Evolutionary conservation across 202 grass and related monocot genomes (phyloP).

Genomic region (Schoenoplectus tabernaemontani): DNA sequence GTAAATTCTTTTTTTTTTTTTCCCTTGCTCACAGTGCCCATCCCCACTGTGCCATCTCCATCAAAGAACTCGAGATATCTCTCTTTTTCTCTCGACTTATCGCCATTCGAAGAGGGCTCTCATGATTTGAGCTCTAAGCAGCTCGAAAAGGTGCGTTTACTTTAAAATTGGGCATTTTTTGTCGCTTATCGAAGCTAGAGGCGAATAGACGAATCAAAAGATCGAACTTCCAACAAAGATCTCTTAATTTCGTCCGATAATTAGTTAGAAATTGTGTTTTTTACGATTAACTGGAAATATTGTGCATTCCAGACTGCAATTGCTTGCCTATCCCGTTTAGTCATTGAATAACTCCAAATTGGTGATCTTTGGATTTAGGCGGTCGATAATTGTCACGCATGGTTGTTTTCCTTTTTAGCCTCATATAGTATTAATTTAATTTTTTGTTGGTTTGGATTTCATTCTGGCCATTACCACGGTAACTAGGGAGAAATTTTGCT

Average conservation of each 20-base stretch:
- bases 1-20: too few relatives aligned
- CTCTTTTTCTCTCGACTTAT: not conserved
- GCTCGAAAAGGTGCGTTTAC: conserved; percentile 4
- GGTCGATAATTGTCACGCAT: not conserved
- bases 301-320: not conserved
- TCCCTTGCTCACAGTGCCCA: not conserved
- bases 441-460: too few relatives aligned
- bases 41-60: not conserved
- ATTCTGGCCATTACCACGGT: too few relatives aligned
- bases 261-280: not conserved
- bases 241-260: not conserved
- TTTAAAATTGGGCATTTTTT: not conserved
- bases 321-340: not conserved
- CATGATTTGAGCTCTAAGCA: not conserved
- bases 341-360: not conserved
- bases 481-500: not conserved
- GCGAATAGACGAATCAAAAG: not conserved
- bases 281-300: not conserved
- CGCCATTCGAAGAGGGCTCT: not conserved
- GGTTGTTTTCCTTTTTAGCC: not conserved
- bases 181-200: not conserved
- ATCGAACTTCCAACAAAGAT: not conserved
- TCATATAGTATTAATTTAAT: not conserved
- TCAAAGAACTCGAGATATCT: not conserved
- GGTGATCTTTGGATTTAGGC: conserved; percentile 10